Evolutionary conservation across 768 basidiomycete species (phyloP).

Genomic region (Trametes cubensis): DNA sequence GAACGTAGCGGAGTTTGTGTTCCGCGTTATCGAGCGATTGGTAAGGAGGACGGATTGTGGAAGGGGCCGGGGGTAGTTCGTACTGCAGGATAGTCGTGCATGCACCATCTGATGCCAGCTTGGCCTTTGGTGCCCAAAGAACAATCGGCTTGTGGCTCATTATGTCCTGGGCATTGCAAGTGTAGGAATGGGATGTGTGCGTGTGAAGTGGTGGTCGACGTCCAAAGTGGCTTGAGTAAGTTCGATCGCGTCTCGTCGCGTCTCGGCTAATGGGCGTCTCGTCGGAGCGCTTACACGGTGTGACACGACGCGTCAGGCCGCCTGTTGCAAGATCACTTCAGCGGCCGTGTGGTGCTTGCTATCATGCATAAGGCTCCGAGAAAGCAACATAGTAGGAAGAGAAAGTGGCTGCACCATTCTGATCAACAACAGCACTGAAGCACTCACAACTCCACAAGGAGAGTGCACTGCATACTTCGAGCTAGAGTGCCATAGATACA

Average conservation of each 20-base stretch:
- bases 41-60: conserved; percentile 22
- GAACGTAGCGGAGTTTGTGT: conserved; percentile 33
- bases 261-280: background rate
- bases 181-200: too few relatives aligned
- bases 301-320: conserved; percentile 11
- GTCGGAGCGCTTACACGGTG: conserved; percentile 9
- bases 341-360: too few relatives aligned
- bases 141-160: conserved; percentile 26
- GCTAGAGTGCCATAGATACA: too few relatives aligned
- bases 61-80: conserved; percentile 22
- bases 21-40: conserved; percentile 1
- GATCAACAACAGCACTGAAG: too few relatives aligned
- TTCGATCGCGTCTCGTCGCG: background rate
- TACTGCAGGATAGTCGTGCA: conserved; percentile 32
- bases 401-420: too few relatives aligned
- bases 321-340: background rate
- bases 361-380: too few relatives aligned
- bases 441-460: too few relatives aligned
- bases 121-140: conserved; percentile 25
- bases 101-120: conserved; percentile 30
- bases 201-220: background rate
- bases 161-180: background rate
- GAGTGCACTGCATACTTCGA: too few relatives aligned
- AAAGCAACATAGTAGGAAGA: background rate
- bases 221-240: background rate